Percentiles rank a stretch among this genome's conserved stretches.
These are phyloP conservation scores for Eimeria sp. DNA, from an alignment of 169 alveolate species.

Conservation along the genomic window DNA sequence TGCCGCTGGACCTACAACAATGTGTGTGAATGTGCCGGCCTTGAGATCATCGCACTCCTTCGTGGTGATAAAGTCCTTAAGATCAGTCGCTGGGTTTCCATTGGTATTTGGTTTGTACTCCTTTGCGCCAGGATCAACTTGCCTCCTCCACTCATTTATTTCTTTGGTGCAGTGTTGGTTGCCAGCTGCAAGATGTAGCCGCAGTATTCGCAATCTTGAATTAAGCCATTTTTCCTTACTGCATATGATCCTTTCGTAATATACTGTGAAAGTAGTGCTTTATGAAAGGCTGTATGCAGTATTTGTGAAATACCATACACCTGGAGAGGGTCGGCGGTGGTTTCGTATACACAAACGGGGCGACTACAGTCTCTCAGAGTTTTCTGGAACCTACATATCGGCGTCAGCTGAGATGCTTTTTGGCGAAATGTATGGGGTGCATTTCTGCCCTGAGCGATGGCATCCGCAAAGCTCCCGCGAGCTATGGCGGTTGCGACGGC, in stretches of 20 bases:
- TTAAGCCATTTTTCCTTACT: too few species aligned
- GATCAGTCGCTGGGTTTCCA: background rate
- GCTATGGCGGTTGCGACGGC: constrained; percentile 29
- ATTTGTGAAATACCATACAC: background rate
- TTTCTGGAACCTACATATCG: background rate
- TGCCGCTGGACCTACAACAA: constrained; percentile 12
- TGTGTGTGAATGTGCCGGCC: background rate
- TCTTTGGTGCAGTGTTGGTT: background rate
- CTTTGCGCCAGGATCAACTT: background rate
- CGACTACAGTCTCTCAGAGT: background rate
- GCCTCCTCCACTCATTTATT: background rate
- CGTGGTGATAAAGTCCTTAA: background rate
- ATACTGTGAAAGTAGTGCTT: background rate
- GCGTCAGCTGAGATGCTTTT: background rate
- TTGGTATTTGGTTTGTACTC: background rate
- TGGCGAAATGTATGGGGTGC: background rate
- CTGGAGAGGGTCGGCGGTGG: background rate
- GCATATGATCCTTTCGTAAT: background rate
- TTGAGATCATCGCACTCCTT: background rate
- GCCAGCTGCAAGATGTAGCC: background rate
- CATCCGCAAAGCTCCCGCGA: constrained; percentile 7
- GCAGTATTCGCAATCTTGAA: background rate
- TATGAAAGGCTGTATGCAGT: background rate
- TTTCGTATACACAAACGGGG: background rate
- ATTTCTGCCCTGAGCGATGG: background rate